Evolutionary conservation across 1,284 basidiomycete species (phyloP), one percentile per base, ranked within the genome.

Genomic region (Thelephora terrestris): DNA sequence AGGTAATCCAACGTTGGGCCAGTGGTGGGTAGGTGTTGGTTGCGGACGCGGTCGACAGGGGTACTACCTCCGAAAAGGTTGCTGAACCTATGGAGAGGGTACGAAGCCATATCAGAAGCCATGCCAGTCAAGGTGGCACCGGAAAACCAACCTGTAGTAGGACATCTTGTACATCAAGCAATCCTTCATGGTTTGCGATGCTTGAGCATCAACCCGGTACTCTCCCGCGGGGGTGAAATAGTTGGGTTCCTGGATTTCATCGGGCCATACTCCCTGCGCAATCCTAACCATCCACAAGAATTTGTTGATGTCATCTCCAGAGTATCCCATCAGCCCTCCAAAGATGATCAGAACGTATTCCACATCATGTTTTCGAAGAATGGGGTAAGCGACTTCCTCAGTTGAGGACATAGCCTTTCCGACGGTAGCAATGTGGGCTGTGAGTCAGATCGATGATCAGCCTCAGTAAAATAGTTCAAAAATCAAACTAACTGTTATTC

Each of bases 231-330:
- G 71, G 0, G 88, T 98, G 68, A 99, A 99, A 74, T 91, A 99
- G 62, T 89, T 86, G 27, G 81, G 75, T 68, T 99, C 96, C 61
- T 89, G 85, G 52, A 99, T 91, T 68, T 99, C 96, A 46, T 98
- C 91, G 1, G 96, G 96, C 96, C 96, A 99, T 45, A 97, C 89
- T 50, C 96, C 95, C 62, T 97, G 92, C 2, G 96, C 88, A 61
- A 98, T 98, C 50, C 96, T 82, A 53, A 98, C 88, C 92, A 95
- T 95, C 91, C 91, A 96, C 50, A 99, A 70, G 78, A 96, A 99
- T 71, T 99, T 99, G 81, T 99, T 99, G 71, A 99, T 91, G 64
- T 99, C 96, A 67, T 99, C 96, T 14, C 96, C 96, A 20, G 91
- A 94, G 69, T 97, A 99, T 16, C 95, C 96, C 48, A 99, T 74